A percentile compares a stretch with the other conserved stretches of the same genome.
These are phyloP conservation scores for Ganoderma multipileum DNA, from an alignment of 1,284 basidiomycete species.

Conservation along the genomic window DNA sequence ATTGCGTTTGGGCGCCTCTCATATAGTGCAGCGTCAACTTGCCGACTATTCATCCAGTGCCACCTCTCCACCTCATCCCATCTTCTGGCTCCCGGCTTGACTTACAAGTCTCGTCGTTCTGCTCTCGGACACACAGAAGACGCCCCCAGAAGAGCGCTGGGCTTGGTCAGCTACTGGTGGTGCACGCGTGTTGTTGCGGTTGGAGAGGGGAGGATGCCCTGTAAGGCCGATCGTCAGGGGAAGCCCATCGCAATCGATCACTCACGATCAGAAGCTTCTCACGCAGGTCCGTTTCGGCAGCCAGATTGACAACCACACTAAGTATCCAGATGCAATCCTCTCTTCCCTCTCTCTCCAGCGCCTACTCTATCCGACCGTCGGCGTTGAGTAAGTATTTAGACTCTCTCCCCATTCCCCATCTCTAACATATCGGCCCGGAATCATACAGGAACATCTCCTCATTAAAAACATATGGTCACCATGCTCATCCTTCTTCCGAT, in stretches of 20 bases:
- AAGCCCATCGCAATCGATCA: slow-evolving; percentile 8
- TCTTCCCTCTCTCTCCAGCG: background rate
- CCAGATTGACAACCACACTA: slow-evolving; percentile 5
- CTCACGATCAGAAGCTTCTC: slow-evolving; percentile 10
- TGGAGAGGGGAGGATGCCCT: background rate
- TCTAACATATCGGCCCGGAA: background rate
- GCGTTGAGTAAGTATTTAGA: background rate
- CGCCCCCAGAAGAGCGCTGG: background rate
- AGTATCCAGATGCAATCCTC: background rate
- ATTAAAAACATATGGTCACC: background rate
- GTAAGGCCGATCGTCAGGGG: slow-evolving; percentile 12
- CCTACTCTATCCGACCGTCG: background rate
- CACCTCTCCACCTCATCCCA: slow-evolving; percentile 10
- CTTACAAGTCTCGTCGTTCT: background rate
- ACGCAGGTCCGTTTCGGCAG: slow-evolving; percentile 10
- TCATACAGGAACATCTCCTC: background rate
- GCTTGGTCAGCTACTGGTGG: background rate
- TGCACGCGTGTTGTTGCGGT: background rate
- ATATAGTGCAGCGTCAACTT: slow-evolving; percentile 2
- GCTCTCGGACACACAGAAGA: background rate
- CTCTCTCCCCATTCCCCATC: background rate
- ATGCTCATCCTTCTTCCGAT: background rate
- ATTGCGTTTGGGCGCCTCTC: slow-evolving; percentile 28
- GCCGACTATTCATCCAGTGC: slow-evolving; percentile 1
- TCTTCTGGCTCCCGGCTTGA: background rate